Evolutionary conservation across 352 stramenopile species (phyloP).

Genomic region (Pythium guiyangense): DNA sequence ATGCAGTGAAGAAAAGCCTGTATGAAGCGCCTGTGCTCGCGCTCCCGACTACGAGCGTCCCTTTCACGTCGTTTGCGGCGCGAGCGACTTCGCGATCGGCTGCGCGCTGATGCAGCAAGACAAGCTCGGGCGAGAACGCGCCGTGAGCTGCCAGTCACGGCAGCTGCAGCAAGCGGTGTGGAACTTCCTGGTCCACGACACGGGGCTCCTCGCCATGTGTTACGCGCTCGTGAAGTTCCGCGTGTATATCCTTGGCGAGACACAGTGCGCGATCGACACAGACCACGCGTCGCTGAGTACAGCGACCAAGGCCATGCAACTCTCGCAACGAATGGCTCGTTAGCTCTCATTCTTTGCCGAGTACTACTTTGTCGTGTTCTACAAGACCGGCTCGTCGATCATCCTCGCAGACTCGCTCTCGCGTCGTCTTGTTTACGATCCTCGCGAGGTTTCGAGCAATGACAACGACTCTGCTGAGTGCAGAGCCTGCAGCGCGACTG

Average conservation of each 20-base stretch:
- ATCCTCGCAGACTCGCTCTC: neutral
- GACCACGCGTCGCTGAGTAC: too few relatives aligned
- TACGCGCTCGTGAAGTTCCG: too few relatives aligned
- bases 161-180: neutral
- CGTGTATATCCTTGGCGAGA: too few relatives aligned
- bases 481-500: too few relatives aligned
- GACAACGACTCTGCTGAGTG: neutral
- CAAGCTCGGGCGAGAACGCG: neutral
- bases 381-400: neutral
- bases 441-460: neutral
- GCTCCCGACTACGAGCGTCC: neutral
- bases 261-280: too few relatives aligned
- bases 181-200: too few relatives aligned
- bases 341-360: neutral
- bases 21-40: neutral
- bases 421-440: neutral
- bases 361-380: neutral
- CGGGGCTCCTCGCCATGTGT: too few relatives aligned
- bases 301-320: neutral
- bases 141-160: neutral
- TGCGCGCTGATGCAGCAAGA: neutral
- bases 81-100: neutral
- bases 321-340: neutral
- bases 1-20: neutral
- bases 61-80: too few relatives aligned